Conservation (phyloP, 2,329 filamentous ascomycete species). For the Aureobasidium subglaciale region DNA sequence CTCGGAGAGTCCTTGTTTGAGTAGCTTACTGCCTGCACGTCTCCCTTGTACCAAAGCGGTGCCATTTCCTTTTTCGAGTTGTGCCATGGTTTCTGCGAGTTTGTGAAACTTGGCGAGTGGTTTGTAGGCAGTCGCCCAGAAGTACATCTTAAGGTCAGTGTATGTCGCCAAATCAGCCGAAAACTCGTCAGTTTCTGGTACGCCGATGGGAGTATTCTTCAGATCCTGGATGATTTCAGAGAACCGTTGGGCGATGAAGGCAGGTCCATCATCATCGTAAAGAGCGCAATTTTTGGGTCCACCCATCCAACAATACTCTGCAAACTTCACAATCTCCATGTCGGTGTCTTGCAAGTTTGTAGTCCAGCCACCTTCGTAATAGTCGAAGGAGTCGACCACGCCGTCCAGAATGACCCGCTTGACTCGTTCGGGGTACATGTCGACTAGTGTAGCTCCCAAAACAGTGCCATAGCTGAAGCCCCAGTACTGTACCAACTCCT, state of each 20-base stretch:
- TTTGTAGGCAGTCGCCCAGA: conserved; percentile 29
- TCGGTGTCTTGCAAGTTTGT: conserved; percentile 48
- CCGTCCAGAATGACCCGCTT: conserved; percentile 38
- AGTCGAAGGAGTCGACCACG: conserved; percentile 38
- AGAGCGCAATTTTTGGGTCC: conserved; percentile 41
- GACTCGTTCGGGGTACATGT: conserved; percentile 39
- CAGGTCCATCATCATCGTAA: conserved; percentile 26
- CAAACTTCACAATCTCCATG: conserved; percentile 47
- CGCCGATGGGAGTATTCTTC: conserved; percentile 35
- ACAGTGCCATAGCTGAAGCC: conserved; percentile 41
- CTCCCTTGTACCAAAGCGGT: conserved; percentile 31
- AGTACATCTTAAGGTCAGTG: conserved; percentile 27
- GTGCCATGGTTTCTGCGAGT: conserved; percentile 27
- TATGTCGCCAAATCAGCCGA: conserved; percentile 30
- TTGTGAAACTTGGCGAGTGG: conserved; percentile 26
- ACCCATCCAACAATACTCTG: conserved; percentile 46
- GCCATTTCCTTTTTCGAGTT: conserved; percentile 25
- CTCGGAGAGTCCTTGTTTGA: conserved; percentile 19
- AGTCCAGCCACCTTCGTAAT: conserved; percentile 44
- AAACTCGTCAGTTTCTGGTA: conserved; percentile 31
- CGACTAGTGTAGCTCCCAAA: conserved; percentile 40
- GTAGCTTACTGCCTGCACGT: conserved; percentile 31
- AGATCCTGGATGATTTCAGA: conserved; percentile 36
- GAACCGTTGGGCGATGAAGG: conserved; percentile 31
- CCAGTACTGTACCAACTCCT: conserved; percentile 34